These are phyloP conservation scores for Nannizziopsis arthrosporioides DNA, from an alignment of 2,329 filamentous ascomycete species.

Conservation along the genomic window DNA sequence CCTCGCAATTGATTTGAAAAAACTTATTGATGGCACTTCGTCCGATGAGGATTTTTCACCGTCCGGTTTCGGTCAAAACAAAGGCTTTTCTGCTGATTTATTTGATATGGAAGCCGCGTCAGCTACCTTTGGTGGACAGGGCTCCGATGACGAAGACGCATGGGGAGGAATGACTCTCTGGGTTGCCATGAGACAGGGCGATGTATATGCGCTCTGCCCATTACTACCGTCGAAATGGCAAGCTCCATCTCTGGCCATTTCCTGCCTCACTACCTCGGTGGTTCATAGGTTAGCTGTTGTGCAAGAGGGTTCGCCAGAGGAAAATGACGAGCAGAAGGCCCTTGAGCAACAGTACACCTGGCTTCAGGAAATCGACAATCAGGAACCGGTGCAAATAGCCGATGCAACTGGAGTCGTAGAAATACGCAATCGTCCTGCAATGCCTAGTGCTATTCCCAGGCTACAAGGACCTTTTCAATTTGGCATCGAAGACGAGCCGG, in stretches of 20 bases:
- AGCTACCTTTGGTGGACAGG: conserved; percentile 71
- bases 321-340: conserved; percentile 36
- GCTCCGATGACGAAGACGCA: conserved; percentile 46
- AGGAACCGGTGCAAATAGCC: conserved; percentile 36
- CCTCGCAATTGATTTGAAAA: conserved; percentile 76
- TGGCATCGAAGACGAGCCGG: conserved; percentile 39
- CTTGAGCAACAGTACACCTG: conserved; percentile 48
- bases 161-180: conserved; percentile 97
- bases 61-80: conserved; percentile 60
- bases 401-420: conserved; percentile 34
- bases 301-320: conserved; percentile 31
- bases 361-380: conserved; percentile 45
- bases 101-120: conserved; percentile 91
- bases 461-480: conserved; percentile 52
- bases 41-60: conserved; percentile 74
- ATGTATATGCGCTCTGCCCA: conserved; percentile 86
- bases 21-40: conserved; percentile 71
- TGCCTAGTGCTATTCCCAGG: conserved; percentile 45
- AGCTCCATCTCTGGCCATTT: conserved; percentile 61
- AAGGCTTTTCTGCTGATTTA: conserved; percentile 74
- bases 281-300: conserved; percentile 53
- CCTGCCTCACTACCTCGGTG: conserved; percentile 71
- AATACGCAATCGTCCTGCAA: conserved; percentile 45
- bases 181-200: conserved; percentile 88
- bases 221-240: conserved; percentile 80